Conservation (phyloP, 192 early-diverging fungal genomes). For the Chytriomyces sp. region DNA sequence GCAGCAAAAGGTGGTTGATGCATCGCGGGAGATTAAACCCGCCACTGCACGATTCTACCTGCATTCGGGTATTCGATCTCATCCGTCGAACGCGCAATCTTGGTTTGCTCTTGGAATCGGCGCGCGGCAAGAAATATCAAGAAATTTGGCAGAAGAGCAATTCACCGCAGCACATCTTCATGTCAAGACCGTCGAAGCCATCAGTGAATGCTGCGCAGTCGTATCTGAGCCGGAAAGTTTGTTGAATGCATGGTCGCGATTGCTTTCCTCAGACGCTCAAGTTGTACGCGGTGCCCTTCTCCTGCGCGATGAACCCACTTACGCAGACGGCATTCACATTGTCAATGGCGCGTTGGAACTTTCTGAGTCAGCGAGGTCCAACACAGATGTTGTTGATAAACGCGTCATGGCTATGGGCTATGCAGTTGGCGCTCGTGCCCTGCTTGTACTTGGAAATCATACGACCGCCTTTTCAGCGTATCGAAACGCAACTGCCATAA, state of each 20-base stretch:
- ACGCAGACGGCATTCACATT: not conserved
- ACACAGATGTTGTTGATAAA: not conserved
- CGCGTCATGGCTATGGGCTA: slow-evolving; percentile 31
- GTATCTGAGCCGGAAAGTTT: not conserved
- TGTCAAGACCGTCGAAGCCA: not conserved
- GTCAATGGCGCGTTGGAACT: not conserved
- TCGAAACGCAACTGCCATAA: slow-evolving; percentile 8
- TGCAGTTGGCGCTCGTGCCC: slow-evolving; percentile 20
- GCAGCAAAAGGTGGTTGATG: not conserved
- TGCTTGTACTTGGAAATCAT: slow-evolving; percentile 12
- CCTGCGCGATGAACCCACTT: not conserved
- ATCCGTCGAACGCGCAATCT: slow-evolving; percentile 18
- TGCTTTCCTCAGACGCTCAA: not conserved
- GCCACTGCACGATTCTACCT: slow-evolving; percentile 15
- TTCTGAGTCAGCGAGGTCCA: not conserved
- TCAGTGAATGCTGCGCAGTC: not conserved
- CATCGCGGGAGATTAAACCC: not conserved
- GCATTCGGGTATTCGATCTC: slow-evolving; percentile 15
- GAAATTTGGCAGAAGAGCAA: not conserved
- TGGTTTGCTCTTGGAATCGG: slow-evolving; percentile 24
- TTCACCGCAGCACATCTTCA: not conserved
- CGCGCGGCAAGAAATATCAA: not conserved
- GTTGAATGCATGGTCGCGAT: not conserved
- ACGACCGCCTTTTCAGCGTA: slow-evolving; percentile 18
- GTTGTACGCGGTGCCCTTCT: not conserved